phyloP scores from a whole-genome alignment of 371 early-diverging fungal genomes.

The Capniomyces stellatus region DNA sequence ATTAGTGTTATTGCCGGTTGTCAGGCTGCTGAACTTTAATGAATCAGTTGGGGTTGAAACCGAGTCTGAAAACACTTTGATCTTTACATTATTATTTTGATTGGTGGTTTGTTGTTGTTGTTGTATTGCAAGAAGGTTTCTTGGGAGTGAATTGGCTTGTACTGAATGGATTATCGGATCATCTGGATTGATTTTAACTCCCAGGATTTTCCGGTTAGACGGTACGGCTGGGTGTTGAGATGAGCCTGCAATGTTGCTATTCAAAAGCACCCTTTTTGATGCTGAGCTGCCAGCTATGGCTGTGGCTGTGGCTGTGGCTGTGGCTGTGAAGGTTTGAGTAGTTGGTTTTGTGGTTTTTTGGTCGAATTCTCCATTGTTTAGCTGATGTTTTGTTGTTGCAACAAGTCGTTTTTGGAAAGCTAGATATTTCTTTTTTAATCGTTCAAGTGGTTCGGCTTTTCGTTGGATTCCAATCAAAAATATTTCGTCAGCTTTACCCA shows the following conservation, averaged over 20 bases:
- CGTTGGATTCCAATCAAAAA: conserved; percentile 32
- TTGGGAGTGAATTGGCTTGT: conserved; percentile 17
- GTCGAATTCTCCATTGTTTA: not conserved
- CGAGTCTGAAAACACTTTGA: conserved; percentile 24
- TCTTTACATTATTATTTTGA: conserved; percentile 8
- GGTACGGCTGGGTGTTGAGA: not conserved
- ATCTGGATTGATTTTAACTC: conserved; percentile 14
- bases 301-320: too few relatives aligned
- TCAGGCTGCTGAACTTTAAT: too few relatives aligned
- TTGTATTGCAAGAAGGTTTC: conserved; percentile 12
- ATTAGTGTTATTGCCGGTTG: too few relatives aligned
- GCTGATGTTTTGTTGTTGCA: conserved; percentile 8
- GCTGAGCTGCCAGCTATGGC: too few relatives aligned
- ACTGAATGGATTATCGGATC: too few relatives aligned
- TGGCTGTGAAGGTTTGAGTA: too few relatives aligned
- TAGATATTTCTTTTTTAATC: conserved; percentile 26
- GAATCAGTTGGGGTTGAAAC: conserved; percentile 1
- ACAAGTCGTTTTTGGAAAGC: conserved; percentile 30
- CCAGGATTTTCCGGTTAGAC: conserved; percentile 20
- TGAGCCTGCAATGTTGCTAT: conserved; percentile 3
- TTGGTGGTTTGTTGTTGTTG: not conserved
- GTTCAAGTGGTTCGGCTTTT: conserved; percentile 35
- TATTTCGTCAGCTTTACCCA: conserved; percentile 32
- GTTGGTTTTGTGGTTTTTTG: too few relatives aligned
- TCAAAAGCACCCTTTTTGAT: too few relatives aligned